Evolutionary conservation across 73 alveolate genomes (phyloP).

Genomic region (Paramecium octaurelia): DNA sequence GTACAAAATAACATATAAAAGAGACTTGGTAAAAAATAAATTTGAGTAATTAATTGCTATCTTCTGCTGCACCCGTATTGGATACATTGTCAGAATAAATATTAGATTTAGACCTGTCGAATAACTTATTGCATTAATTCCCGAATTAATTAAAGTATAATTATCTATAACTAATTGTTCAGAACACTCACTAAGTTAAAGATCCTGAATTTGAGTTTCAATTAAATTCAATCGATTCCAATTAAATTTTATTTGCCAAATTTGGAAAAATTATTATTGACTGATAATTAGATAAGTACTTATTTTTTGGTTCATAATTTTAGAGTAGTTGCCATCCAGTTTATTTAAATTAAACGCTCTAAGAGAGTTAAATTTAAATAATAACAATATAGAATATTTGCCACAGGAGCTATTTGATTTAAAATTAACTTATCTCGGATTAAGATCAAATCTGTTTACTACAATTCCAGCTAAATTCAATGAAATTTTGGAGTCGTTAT

Average conservation of each 20-base stretch:
- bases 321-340: neutral
- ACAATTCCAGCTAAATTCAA: neutral
- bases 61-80: neutral
- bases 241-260: neutral
- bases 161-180: neutral
- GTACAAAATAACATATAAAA: neutral
- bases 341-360: neutral
- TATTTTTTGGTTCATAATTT: neutral
- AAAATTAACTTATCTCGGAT: neutral
- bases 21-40: neutral
- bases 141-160: neutral
- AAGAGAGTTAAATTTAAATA: neutral
- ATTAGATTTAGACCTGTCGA: neutral
- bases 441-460: neutral
- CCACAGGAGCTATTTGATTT: neutral
- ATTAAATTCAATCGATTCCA: neutral
- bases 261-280: neutral
- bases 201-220: neutral
- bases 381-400: neutral
- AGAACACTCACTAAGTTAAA: neutral
- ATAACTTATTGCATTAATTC: neutral
- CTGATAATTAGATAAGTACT: neutral
- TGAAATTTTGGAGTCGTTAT: neutral
- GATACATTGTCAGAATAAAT: neutral
- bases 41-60: neutral